Conservation (phyloP, 352 stramenopile species). For the Globisporangium abappressorium region DNA sequence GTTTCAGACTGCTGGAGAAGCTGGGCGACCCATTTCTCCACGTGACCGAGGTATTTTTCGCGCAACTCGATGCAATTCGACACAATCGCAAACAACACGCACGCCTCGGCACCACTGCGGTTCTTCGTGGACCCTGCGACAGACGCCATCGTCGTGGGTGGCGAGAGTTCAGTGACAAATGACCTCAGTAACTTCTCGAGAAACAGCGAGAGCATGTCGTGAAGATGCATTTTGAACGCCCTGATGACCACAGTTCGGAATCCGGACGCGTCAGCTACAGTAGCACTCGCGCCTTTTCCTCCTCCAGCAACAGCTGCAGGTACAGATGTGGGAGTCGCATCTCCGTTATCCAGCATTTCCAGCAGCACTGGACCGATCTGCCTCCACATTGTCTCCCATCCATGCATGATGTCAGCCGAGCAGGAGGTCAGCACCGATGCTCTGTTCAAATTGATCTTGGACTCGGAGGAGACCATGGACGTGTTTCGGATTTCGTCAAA, state of each 20-base stretch:
- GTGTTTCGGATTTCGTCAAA: constrained; percentile 64
- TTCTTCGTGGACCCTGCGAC: constrained; percentile 21
- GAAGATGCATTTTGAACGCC: constrained; percentile 42
- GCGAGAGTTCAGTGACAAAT: constrained; percentile 39
- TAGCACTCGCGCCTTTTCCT: constrained; percentile 4
- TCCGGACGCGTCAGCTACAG: background rate
- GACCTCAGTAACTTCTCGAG: constrained; percentile 42
- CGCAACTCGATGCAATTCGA: constrained; percentile 73
- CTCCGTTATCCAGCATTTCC: constrained; percentile 36
- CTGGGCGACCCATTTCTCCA: constrained; percentile 47
- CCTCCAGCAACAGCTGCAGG: background rate
- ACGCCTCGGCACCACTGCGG: constrained; percentile 37
- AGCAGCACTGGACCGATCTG: constrained; percentile 45
- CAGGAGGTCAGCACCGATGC: constrained; percentile 49
- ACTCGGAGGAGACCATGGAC: constrained; percentile 71
- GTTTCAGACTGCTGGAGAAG: constrained; percentile 29
- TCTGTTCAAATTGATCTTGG: constrained; percentile 54
- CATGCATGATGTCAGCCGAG: constrained; percentile 37
- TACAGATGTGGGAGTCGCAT: background rate
- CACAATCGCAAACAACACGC: constrained; percentile 63
- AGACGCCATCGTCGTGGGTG: constrained; percentile 34
- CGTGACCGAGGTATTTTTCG: constrained; percentile 40
- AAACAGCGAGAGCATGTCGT: constrained; percentile 48
- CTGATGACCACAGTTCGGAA: constrained; percentile 29
- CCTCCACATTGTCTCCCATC: constrained; percentile 55